A percentile compares a stretch with the other conserved stretches of the same genome.
These are phyloP conservation scores for Dendrocalamus latiflorus DNA, from an alignment of 202 grass and related monocot species.

Conservation along the genomic window DNA sequence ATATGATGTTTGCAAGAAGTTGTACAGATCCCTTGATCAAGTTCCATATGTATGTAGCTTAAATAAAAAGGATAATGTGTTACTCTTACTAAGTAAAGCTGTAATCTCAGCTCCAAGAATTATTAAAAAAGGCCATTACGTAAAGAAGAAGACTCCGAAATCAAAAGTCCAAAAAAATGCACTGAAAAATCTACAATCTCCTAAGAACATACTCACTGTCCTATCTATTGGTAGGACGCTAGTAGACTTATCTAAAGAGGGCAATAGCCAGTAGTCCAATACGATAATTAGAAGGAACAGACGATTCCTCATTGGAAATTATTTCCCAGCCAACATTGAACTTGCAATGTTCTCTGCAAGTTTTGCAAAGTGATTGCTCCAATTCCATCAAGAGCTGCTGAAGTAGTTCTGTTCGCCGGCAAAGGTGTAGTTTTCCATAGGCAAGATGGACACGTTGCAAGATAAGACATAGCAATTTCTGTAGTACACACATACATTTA, in stretches of 20 bases:
- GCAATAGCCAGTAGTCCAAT: background rate
- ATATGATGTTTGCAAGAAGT: background rate
- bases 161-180: background rate
- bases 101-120: background rate
- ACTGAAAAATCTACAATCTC: background rate
- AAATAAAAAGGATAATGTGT: background rate
- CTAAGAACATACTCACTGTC: background rate
- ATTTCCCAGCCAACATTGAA: background rate
- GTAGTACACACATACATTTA: background rate
- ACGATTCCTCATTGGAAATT: background rate
- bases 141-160: background rate
- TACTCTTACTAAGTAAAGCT: background rate
- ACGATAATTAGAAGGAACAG: background rate
- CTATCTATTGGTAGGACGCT: background rate
- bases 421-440: background rate
- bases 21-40: background rate
- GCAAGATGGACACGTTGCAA: background rate
- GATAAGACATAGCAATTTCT: background rate
- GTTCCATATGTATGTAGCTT: background rate
- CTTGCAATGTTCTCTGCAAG: background rate
- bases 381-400: background rate
- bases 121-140: background rate
- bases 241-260: background rate
- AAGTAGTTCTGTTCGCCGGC: background rate
- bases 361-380: background rate